Percentiles rank a stretch among this genome's conserved stretches.
These are phyloP conservation scores for Dryas octopetala DNA, from an alignment of 306 rosid species.

Conservation along the genomic window DNA sequence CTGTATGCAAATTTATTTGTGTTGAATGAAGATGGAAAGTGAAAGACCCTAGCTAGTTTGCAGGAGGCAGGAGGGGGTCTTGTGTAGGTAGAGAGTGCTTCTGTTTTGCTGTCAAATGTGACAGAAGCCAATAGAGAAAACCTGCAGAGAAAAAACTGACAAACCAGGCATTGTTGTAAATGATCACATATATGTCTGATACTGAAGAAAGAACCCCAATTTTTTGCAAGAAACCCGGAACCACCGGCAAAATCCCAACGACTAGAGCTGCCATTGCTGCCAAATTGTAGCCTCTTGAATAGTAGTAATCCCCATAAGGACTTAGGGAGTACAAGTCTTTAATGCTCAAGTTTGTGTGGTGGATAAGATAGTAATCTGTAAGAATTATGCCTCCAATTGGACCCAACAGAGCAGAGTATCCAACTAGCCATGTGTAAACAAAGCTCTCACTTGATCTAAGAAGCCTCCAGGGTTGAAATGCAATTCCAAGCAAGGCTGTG, in stretches of 20 bases:
- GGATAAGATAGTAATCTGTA: conserved; percentile 70
- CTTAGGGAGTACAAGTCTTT: conserved; percentile 65
- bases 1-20: not conserved
- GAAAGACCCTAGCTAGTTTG: conserved; percentile 3
- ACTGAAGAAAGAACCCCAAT: conserved; percentile 48
- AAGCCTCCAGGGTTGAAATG: conserved; percentile 92
- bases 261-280: conserved; percentile 66
- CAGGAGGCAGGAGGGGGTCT: conserved; percentile 37
- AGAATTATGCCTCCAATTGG: conserved; percentile 80
- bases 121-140: conserved; percentile 56
- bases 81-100: conserved; percentile 5
- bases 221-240: conserved; percentile 84
- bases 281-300: conserved; percentile 64
- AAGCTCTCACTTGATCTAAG: conserved; percentile 87
- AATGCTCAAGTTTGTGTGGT: conserved; percentile 32
- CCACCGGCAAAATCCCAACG: conserved; percentile 66
- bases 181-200: conserved; percentile 42
- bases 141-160: conserved; percentile 78
- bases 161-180: conserved; percentile 93
- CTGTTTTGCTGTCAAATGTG: conserved; percentile 38
- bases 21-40: not conserved
- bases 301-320: conserved; percentile 60
- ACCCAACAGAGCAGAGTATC: conserved; percentile 85
- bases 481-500: conserved; percentile 77
- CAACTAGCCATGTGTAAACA: conserved; percentile 87